Evolutionary conservation across 352 stramenopile species (phyloP), one percentile per base, ranked within the genome.

Genomic region (Phytophthora boehmeriae): DNA sequence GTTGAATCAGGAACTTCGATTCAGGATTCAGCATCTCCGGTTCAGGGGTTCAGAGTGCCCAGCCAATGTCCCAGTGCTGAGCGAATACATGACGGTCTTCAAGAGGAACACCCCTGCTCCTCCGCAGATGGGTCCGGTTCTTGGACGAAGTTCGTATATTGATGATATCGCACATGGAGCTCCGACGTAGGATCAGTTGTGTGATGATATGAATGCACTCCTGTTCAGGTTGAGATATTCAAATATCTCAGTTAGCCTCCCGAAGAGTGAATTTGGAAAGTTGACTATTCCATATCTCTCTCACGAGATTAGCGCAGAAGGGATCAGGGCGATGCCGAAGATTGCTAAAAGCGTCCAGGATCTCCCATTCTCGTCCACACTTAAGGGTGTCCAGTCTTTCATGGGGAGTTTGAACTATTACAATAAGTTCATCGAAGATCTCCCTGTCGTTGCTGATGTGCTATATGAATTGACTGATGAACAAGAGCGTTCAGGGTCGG

Each of bases 181-280:
- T 0, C 0, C 14, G 14, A 46, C 50, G 1, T 75, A 60, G 60
- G 20, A 54, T n/a, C 17, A 65, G 5, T 27, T 69, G 13, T 59
- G 27, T 22, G 10, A 45, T 8, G 35, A 44, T 10, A 10, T 73
- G 0, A n/a, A 58, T n/a, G 14, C 28, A 11, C 16, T 71, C 30
- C 22, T 75, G 3, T 41, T 51, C 20, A 22, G 38, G 2, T 60
- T 61, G 17, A 22, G 57, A 11, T 39, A 64, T 1, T 71, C 51
- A 60, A 36, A 53, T 17, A 45, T 71, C 0, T 45, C 61, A 0
- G 60, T 71, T 19, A 75, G 56, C 16, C 13, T 71, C 5, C 55
- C 60, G 4, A 71, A 72, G 57, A 72, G 63, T 22, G 20, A 39
- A 2, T 67, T 67, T 28, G 61, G 63, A 62, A 53, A 51, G 25